These are phyloP conservation scores for Suhomyces pyralidae DNA, from an alignment of 805 yeast genomes.

Conservation along the genomic window DNA sequence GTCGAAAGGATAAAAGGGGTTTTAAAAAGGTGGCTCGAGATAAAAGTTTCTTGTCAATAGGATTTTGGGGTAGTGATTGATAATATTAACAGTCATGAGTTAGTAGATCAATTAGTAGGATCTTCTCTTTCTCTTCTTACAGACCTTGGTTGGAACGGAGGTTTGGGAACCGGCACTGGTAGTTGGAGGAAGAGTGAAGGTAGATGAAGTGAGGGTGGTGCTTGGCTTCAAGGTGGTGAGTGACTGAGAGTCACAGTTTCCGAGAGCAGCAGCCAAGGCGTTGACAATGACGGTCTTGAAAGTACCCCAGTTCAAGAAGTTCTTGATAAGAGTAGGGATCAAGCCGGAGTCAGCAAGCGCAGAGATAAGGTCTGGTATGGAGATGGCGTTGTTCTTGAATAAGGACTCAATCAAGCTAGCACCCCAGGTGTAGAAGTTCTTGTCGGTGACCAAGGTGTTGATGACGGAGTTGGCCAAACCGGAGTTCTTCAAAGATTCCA, in stretches of 20 bases:
- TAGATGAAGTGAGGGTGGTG: constrained; percentile 18
- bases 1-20: background rate
- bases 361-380: constrained; percentile 22
- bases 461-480: constrained; percentile 42
- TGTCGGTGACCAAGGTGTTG: constrained; percentile 34
- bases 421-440: constrained; percentile 37
- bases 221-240: constrained; percentile 25
- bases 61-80: background rate
- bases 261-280: constrained; percentile 42
- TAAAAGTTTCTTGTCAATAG: background rate
- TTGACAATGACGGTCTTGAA: constrained; percentile 39
- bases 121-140: constrained; percentile 27
- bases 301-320: constrained; percentile 36
- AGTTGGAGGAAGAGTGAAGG: constrained; percentile 8
- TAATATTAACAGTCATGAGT: background rate
- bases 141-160: constrained; percentile 3
- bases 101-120: constrained; percentile 14
- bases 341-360: constrained; percentile 37
- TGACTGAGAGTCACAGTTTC: constrained; percentile 33
- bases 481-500: constrained; percentile 43
- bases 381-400: constrained; percentile 27
- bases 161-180: constrained; percentile 16
- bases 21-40: background rate
- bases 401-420: constrained; percentile 32
- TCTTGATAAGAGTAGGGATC: constrained; percentile 33